These are phyloP conservation scores for Lignosus rhinocerotis DNA, from an alignment of 1,284 basidiomycete species.

Conservation along the genomic window DNA sequence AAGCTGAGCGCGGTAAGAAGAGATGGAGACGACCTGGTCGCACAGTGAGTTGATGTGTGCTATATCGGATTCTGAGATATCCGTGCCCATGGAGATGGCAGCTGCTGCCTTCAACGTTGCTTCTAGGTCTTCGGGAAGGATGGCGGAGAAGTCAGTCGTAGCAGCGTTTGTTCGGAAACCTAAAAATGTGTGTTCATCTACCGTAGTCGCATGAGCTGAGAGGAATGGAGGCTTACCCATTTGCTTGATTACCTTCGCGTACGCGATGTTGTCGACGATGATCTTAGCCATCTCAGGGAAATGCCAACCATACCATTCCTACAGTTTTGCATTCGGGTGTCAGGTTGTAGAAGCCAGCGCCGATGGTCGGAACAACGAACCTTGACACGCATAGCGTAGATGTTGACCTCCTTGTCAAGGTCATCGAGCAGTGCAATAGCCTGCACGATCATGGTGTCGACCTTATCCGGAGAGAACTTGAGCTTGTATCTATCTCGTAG, in stretches of 20 bases:
- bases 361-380: slow-evolving; percentile 41
- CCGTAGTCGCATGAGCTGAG: not conserved
- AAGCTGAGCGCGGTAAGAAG: slow-evolving; percentile 91
- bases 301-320: slow-evolving; percentile 99
- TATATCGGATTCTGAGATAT: slow-evolving; percentile 96
- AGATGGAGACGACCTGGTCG: slow-evolving; percentile 97
- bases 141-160: slow-evolving; percentile 82
- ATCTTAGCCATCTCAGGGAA: slow-evolving; percentile 99
- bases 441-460: slow-evolving; percentile 99
- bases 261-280: slow-evolving; percentile 94
- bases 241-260: slow-evolving; percentile 86
- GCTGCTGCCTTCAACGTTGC: slow-evolving; percentile 89
- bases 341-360: not conserved
- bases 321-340: slow-evolving; percentile 13
- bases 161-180: slow-evolving; percentile 93
- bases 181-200: slow-evolving; percentile 28
- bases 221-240: slow-evolving; percentile 62
- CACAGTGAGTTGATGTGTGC: slow-evolving; percentile 93
- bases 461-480: slow-evolving; percentile 99
- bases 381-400: slow-evolving; percentile 98
- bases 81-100: slow-evolving; percentile 98
- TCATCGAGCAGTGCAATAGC: slow-evolving; percentile 98
- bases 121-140: slow-evolving; percentile 96
- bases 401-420: slow-evolving; percentile 99
- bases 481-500: slow-evolving; percentile 83